A percentile compares a stretch with the other conserved stretches of the same genome.
Conservation (phyloP, 2,329 filamentous ascomycete genomes). For the Fusarium veterinarium region DNA sequence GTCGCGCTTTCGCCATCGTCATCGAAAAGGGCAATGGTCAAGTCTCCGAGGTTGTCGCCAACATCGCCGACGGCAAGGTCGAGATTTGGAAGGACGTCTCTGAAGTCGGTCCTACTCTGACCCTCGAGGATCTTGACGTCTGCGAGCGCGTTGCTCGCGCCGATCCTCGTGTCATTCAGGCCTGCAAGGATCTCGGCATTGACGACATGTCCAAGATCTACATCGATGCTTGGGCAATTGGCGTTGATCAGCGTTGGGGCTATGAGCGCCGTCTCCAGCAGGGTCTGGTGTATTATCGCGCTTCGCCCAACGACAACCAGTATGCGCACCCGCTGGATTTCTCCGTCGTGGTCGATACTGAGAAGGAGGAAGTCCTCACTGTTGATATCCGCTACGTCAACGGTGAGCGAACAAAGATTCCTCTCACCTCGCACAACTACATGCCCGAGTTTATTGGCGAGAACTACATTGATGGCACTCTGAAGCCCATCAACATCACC, state of each 20-base stretch:
- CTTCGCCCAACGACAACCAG: slow-evolving; percentile 74
- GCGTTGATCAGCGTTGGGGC: slow-evolving; percentile 82
- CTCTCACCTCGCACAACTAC: slow-evolving; percentile 54
- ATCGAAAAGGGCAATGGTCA: slow-evolving; percentile 53
- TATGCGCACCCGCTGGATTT: slow-evolving; percentile 69
- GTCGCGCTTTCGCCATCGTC: slow-evolving; percentile 62
- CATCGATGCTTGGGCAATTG: slow-evolving; percentile 88
- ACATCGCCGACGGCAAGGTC: slow-evolving; percentile 55
- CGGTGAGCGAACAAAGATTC: slow-evolving; percentile 60
- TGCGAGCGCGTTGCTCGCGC: slow-evolving; percentile 76
- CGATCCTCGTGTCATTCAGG: slow-evolving; percentile 80
- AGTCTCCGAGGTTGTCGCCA: slow-evolving; percentile 65
- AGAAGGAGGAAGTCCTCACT: slow-evolving; percentile 61
- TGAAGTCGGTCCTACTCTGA: slow-evolving; percentile 66
- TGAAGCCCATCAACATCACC: slow-evolving; percentile 54
- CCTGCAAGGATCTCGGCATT: slow-evolving; percentile 80
- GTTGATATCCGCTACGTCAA: slow-evolving; percentile 57
- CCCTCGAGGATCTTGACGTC: slow-evolving; percentile 83
- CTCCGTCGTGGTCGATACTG: slow-evolving; percentile 56
- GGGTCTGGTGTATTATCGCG: slow-evolving; percentile 84
- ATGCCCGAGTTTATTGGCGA: slow-evolving; percentile 50
- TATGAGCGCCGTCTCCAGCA: slow-evolving; percentile 79
- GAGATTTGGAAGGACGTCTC: slow-evolving; percentile 59
- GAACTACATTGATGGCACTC: slow-evolving; percentile 50
- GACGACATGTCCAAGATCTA: slow-evolving; percentile 87